Conservation (phyloP, 139 green algal genomes). For the Tetradesmus obliquus region DNA sequence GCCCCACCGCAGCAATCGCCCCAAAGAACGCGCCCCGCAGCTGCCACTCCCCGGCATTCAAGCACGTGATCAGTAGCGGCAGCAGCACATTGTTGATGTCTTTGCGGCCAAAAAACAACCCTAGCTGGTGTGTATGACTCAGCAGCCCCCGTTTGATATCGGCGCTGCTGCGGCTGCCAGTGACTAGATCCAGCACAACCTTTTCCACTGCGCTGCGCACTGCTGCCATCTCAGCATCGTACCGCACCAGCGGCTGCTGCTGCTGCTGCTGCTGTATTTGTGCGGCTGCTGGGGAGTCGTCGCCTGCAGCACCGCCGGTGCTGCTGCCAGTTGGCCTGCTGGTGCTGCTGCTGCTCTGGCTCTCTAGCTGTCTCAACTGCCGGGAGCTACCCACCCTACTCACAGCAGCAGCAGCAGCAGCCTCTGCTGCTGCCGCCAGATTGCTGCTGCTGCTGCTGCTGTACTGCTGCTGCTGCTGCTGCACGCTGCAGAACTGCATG, state of each 20-base stretch:
- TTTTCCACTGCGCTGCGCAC: slow-evolving; percentile 72
- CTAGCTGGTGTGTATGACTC: slow-evolving; percentile 42
- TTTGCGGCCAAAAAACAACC: slow-evolving; percentile 55
- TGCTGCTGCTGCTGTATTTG: not conserved
- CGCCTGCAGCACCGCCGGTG: not conserved
- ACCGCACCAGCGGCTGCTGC: slow-evolving; percentile 39
- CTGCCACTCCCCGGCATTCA: slow-evolving; percentile 90
- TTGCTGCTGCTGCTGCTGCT: slow-evolving; percentile 30
- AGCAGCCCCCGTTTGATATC: slow-evolving; percentile 77
- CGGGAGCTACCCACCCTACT: not conserved
- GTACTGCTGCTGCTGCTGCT: not conserved
- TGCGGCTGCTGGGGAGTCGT: not conserved
- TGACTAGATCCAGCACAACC: slow-evolving; percentile 85
- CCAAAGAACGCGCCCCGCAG: slow-evolving; percentile 83
- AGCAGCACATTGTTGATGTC: slow-evolving; percentile 85
- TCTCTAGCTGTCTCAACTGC: not conserved
- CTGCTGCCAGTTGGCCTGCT: slow-evolving; percentile 29
- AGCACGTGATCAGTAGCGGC: slow-evolving; percentile 94
- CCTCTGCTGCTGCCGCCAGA: not conserved
- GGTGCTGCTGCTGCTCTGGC: slow-evolving; percentile 14
- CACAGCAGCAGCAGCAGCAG: slow-evolving; percentile 33
- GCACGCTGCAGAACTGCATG: slow-evolving; percentile 59
- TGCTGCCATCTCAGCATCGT: slow-evolving; percentile 71
- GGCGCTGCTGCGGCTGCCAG: slow-evolving; percentile 63
- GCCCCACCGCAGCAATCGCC: slow-evolving; percentile 53